A percentile compares a stretch with the other conserved stretches of the same genome.
Evolutionary conservation across 345 rosid genomes (phyloP).

Genomic region (Pistacia integerrima): DNA sequence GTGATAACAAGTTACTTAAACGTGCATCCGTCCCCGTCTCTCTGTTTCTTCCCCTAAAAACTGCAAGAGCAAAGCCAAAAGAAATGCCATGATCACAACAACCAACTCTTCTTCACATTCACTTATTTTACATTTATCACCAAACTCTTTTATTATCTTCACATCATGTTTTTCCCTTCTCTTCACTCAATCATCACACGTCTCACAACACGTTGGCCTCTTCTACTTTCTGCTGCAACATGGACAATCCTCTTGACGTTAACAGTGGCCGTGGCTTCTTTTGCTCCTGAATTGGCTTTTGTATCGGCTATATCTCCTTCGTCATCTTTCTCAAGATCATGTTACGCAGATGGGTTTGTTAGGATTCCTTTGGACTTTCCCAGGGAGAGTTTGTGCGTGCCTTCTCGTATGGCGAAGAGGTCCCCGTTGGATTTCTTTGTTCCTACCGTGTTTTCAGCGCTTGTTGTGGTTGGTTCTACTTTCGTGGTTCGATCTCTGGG

Average conservation of each 20-base stretch:
- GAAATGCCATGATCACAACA: neutral
- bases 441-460: constrained; percentile 37
- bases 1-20: neutral
- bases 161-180: constrained; percentile 21
- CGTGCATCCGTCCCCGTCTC: constrained; percentile 9
- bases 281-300: constrained; percentile 42
- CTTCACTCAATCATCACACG: constrained; percentile 11
- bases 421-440: constrained; percentile 42
- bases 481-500: constrained; percentile 39
- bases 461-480: constrained; percentile 38
- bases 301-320: constrained; percentile 35
- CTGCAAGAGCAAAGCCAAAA: neutral
- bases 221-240: constrained; percentile 18
- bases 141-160: neutral
- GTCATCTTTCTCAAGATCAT: constrained; percentile 19
- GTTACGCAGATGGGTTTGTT: constrained; percentile 24
- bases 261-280: constrained; percentile 30
- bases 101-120: neutral
- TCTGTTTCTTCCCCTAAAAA: neutral
- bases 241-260: constrained; percentile 37
- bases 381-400: constrained; percentile 31
- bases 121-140: neutral
- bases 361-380: constrained; percentile 43
- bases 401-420: constrained; percentile 30
- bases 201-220: constrained; percentile 11